phyloP scores from a whole-genome alignment of 139 green algal genomes.

The Volvox africanus region DNA sequence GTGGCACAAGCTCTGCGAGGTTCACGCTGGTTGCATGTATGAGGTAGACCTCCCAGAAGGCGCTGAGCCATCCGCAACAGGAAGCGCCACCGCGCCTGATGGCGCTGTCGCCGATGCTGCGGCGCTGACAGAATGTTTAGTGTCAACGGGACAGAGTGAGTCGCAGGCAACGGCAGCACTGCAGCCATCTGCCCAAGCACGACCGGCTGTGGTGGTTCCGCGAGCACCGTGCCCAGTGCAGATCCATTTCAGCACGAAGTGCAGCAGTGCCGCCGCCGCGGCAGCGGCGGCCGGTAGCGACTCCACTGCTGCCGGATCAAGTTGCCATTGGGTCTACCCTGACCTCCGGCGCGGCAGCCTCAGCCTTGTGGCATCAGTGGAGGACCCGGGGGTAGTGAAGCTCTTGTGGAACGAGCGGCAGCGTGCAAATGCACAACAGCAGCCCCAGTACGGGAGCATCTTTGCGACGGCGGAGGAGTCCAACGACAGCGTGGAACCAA shows the following conservation, averaged over 20 bases:
- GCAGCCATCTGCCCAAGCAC: not conserved
- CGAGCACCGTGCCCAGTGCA: conserved; percentile 18
- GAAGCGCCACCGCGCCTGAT: not conserved
- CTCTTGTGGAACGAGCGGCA: conserved; percentile 38
- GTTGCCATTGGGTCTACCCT: not conserved
- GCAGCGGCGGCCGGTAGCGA: not conserved
- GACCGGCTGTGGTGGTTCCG: not conserved
- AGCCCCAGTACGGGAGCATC: conserved; percentile 39
- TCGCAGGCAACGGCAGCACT: too few species aligned
- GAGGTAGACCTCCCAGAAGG: not conserved
- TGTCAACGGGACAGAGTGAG: not conserved
- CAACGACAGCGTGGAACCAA: conserved; percentile 7
- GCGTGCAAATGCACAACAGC: not conserved
- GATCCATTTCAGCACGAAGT: conserved; percentile 24
- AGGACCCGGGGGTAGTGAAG: conserved; percentile 32
- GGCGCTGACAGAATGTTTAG: not conserved
- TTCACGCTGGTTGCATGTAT: conserved; percentile 13
- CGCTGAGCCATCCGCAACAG: too few species aligned
- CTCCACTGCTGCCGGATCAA: not conserved
- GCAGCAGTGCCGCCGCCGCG: conserved; percentile 27
- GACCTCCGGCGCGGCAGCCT: conserved; percentile 19
- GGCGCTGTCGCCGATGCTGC: not conserved
- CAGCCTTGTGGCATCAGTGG: conserved; percentile 20
- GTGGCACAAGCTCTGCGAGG: conserved; percentile 37
- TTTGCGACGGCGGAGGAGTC: conserved; percentile 22